A percentile compares a stretch with the other conserved stretches of the same genome.
Conservation (phyloP, 2,329 filamentous ascomycete species). For the Dendryphion nanum region DNA sequence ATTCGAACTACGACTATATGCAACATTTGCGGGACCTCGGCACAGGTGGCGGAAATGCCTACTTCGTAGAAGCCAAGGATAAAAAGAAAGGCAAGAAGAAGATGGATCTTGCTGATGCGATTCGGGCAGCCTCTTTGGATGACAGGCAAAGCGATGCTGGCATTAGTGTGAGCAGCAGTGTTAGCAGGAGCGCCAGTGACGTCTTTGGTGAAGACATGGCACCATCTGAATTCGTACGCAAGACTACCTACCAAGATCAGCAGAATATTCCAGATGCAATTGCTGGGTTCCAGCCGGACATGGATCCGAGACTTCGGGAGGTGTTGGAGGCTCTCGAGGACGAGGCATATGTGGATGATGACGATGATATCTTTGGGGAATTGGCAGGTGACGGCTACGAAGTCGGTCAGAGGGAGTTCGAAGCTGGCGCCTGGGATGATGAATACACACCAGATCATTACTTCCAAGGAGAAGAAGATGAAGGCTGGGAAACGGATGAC, state of each 20-base stretch:
- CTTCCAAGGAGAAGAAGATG: conserved; percentile 60
- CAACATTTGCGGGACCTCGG: conserved; percentile 91
- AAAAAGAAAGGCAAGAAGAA: conserved; percentile 70
- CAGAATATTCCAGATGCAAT: conserved; percentile 90
- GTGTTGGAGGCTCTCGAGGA: conserved; percentile 92
- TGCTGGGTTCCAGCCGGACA: conserved; percentile 92
- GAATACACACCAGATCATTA: conserved; percentile 43
- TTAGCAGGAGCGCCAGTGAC: conserved; percentile 44
- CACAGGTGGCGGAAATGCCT: conserved; percentile 62
- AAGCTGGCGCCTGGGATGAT: conserved; percentile 52
- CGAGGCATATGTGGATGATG: conserved; percentile 84
- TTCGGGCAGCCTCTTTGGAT: conserved; percentile 54
- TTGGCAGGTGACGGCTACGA: conserved; percentile 70
- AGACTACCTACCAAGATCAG: conserved; percentile 83
- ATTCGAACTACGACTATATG: conserved; percentile 98
- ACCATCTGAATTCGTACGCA: conserved; percentile 75
- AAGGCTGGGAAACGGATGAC: conserved; percentile 92
- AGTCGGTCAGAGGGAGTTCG: conserved; percentile 77
- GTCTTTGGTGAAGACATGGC: conserved; percentile 73
- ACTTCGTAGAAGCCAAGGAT: conserved; percentile 76
- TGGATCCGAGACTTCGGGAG: conserved; percentile 91
- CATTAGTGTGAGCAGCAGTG: conserved; percentile 43
- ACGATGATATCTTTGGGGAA: conserved; percentile 79
- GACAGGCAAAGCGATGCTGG: conserved; percentile 42
- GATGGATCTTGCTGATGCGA: conserved; percentile 76